Base-by-base conservation (phyloP, 2,329 filamentous ascomycete species). In the Shiraia bambusicola region DNA sequence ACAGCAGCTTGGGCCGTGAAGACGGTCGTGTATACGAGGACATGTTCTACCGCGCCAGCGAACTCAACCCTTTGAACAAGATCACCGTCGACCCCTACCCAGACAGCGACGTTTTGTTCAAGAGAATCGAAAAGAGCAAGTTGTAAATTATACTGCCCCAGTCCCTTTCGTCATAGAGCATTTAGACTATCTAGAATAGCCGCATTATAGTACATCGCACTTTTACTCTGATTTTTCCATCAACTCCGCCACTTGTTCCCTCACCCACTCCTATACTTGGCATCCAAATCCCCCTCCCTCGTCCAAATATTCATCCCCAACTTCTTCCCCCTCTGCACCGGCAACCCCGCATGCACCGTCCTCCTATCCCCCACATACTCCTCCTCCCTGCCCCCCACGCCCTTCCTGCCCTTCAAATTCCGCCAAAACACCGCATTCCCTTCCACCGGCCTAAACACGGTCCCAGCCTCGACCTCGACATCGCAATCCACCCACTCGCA, bases 11-110 rank as follows among this genome's bases (percentile, higher is more conserved):
- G 28, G 86, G 87, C 1, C 74, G 85, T 2, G 79, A 78, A 30
- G 86, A 90, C 47, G 86, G 87, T 14, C 83, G 85, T 56, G 86
- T 89, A 1, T 90, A 90, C 54, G 83, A 87, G 64, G 86, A 89
- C 56, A 76, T 90, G 73, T 90, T 89, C 70, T 73, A 82, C 58
- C 72, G 86, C 11, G 87, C 86, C 0, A 83, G 80, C 47, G 78
- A 87, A 72, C 69, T 85, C 55, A 90, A 90, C 59, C 86, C 86
- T 2, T 70, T 90, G 31, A 90, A 90, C 59, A 76, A 80, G 13
- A 72, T 88, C 41, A 83, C 83, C 0, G 80, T 88, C 42, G 84
- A 90, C 54, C 84, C 85, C 1, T 86, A 88, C 63, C 85, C 86
- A 6, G 76, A 83, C 54, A 82, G 71, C 45, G 72, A 73, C 46